Evolutionary conservation across 1,284 basidiomycete genomes (phyloP), one percentile per base, ranked within the genome.

Genomic region (Puccinia triticina): DNA sequence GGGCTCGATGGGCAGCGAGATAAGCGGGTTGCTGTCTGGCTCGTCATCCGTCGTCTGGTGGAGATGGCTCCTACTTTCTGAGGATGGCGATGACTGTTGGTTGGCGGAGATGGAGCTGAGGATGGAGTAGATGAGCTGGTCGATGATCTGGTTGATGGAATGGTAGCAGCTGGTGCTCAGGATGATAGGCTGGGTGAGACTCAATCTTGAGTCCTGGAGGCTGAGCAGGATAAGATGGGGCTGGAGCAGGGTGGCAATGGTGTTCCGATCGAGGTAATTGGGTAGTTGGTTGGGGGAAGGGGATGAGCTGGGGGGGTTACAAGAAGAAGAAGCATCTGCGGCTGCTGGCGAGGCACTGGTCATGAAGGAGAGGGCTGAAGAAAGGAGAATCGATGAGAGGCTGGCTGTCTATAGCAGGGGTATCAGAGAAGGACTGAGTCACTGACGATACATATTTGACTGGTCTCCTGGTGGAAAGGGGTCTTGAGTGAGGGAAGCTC

Each of bases 131-230:
- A 71, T 71, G n/a, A 71, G 43, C 29, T 71, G 69, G 29, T 71
- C 69, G 46, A 71, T 71, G n/a, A 71, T 46, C n/a, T 71, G 69
- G 23, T 71, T 71, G 69, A 71, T 46, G n/a, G 46, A 48, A n/a
- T 71, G 69, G 26, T 71, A 71, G 29, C 43, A 46, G 29, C 69
- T 71, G 14, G 43, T 46, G 18, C 43, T 71, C 3, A 71, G 69
- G 34, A 71, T 71, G 43, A 71, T 71, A 16, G 69, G 48, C 29
- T 71, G 69, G 16, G 3, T 40, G 18, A 40, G 61, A 66, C 34
- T 66, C 18, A 66, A 16, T 40, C 34, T 26, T 40, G 32, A 40
- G 34, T 66, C 34, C 21, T 66, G 34, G 7, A 40, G 34, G 61
- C 61, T 66, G 34, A 66, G 34, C 40, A 61, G 59, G 59, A 61